Conservation (phyloP, 2,329 filamentous ascomycete genomes). For the Nemania sp. region DNA sequence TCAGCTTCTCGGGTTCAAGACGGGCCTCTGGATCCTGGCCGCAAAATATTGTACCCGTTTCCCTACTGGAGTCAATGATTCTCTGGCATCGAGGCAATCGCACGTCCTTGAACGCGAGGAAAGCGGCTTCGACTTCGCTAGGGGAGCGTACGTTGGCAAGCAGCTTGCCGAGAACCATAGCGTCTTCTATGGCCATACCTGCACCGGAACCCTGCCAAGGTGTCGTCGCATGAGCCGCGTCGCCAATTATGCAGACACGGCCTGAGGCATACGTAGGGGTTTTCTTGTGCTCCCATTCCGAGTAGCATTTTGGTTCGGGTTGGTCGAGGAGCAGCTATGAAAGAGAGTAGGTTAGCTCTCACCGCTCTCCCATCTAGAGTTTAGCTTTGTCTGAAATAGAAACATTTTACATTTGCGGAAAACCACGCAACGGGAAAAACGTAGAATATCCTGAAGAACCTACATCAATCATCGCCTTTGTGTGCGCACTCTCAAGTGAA, state of each 20-base stretch:
- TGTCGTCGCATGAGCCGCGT: too few relatives aligned
- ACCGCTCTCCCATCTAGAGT: too few relatives aligned
- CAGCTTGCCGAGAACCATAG: constrained; percentile 31
- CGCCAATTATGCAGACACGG: too few relatives aligned
- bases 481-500: constrained; percentile 38
- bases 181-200: too few relatives aligned
- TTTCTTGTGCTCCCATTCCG: constrained; percentile 39
- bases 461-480: constrained; percentile 41
- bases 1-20: constrained; percentile 18
- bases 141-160: not conserved
- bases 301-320: constrained; percentile 36
- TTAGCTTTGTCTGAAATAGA: too few relatives aligned
- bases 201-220: too few relatives aligned
- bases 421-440: too few relatives aligned
- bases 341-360: too few relatives aligned
- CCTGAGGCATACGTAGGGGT: too few relatives aligned
- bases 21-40: constrained; percentile 23
- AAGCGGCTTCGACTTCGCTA: not conserved
- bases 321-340: constrained; percentile 21
- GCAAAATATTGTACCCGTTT: constrained; percentile 36
- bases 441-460: too few relatives aligned
- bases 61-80: constrained; percentile 38
- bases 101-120: constrained; percentile 23
- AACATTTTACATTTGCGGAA: too few relatives aligned
- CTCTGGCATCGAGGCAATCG: constrained; percentile 35